Conservation (phyloP, 1,284 basidiomycete species). For the Marasmius tenuissimus region DNA sequence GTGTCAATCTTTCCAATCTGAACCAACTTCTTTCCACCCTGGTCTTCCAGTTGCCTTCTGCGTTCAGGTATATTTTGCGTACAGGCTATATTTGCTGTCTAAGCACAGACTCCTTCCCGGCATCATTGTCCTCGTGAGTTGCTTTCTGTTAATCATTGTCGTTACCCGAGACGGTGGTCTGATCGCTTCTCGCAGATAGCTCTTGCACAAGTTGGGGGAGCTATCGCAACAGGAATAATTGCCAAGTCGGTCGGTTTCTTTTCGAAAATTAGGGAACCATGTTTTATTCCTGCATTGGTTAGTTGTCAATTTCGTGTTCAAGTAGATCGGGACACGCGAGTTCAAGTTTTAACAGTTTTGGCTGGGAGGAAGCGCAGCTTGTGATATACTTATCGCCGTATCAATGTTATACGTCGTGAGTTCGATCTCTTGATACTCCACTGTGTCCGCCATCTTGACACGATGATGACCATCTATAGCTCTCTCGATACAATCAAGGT, state of each 20-base stretch:
- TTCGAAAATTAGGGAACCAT: neutral
- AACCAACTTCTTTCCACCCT: too few relatives aligned
- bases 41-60: neutral
- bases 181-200: neutral
- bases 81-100: neutral
- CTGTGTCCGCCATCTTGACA: neutral
- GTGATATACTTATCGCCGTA: conserved; percentile 9
- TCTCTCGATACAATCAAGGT: conserved; percentile 5
- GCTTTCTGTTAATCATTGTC: neutral
- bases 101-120: neutral
- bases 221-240: neutral
- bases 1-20: too few relatives aligned
- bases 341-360: conserved; percentile 1
- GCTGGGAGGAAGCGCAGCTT: conserved; percentile 5
- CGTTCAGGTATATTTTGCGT: neutral
- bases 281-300: neutral
- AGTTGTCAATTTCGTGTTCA: neutral
- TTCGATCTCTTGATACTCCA: neutral
- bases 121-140: neutral
- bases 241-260: neutral
- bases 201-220: neutral
- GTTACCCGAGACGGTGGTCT: neutral
- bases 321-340: too few relatives aligned
- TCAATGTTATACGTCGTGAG: conserved; percentile 12
- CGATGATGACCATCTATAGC: conserved; percentile 1